A percentile compares a stretch with the other conserved stretches of the same genome.
Conservation (phyloP, 208 protist species). For the Histomonas meleagridis region DNA sequence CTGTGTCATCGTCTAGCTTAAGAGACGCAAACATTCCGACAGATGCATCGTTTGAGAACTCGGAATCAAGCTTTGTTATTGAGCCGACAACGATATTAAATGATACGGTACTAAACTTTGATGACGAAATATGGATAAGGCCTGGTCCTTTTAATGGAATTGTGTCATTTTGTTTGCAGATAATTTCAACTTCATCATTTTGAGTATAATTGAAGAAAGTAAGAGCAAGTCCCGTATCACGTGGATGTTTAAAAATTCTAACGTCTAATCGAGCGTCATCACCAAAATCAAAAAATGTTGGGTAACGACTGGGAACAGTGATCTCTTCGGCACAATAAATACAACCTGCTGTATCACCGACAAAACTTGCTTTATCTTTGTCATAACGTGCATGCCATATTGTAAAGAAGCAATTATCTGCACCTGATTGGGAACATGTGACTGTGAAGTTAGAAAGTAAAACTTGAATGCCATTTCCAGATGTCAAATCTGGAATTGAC, state of each 20-base stretch:
- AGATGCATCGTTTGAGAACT: not conserved
- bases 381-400: not conserved
- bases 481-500: not conserved
- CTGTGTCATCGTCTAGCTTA: not conserved
- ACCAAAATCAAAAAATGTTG: constrained; percentile 1
- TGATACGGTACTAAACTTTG: not conserved
- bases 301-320: not conserved
- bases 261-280: not conserved
- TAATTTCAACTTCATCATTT: not conserved
- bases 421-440: too few relatives aligned
- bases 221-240: not conserved
- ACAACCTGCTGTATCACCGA: not conserved
- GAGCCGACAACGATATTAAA: not conserved
- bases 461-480: not conserved
- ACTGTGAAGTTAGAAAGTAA: too few relatives aligned
- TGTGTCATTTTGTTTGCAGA: not conserved
- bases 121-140: not conserved
- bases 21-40: not conserved
- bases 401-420: not conserved
- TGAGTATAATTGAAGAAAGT: not conserved
- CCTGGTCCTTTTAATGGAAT: not conserved
- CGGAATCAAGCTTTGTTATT: not conserved
- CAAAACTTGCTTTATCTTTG: not conserved
- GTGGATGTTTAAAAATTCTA: not conserved
- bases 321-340: not conserved